Conservation (phyloP, 108 stramenopile genomes). For the Fragilaria crotonensis region DNA sequence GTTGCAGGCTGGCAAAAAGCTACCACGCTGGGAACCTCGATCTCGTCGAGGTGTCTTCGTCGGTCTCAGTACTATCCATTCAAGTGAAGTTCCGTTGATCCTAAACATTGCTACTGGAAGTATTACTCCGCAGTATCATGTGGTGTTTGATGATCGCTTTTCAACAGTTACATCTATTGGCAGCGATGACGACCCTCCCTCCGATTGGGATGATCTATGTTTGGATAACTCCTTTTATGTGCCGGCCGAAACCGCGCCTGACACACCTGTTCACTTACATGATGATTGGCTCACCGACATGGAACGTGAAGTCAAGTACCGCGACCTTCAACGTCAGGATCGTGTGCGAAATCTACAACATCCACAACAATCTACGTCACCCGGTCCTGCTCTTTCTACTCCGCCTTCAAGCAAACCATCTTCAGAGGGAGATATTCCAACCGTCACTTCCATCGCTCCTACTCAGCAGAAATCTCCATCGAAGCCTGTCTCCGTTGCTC, state of each 20-base stretch:
- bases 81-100: slow-evolving; percentile 17
- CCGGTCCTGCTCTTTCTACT: too few relatives aligned
- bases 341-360: too few relatives aligned
- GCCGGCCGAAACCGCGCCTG: not conserved
- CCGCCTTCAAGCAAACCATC: too few relatives aligned
- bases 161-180: slow-evolving; percentile 8
- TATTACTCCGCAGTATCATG: slow-evolving; percentile 35
- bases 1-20: slow-evolving; percentile 14
- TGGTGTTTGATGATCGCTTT: slow-evolving; percentile 37
- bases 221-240: not conserved
- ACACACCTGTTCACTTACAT: not conserved
- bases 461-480: too few relatives aligned
- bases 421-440: too few relatives aligned
- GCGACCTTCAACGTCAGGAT: too few relatives aligned
- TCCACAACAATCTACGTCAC: too few relatives aligned
- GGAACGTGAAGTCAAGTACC: too few relatives aligned
- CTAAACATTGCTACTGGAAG: slow-evolving; percentile 18
- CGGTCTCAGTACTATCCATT: slow-evolving; percentile 11
- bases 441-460: too few relatives aligned
- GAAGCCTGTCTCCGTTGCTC: too few relatives aligned
- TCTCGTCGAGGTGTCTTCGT: slow-evolving; percentile 7
- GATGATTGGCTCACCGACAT: slow-evolving; percentile 7
- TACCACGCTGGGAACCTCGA: slow-evolving; percentile 16
- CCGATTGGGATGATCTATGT: not conserved
- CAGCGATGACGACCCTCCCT: not conserved